These are phyloP conservation scores for Podosphaera fusca DNA, from an alignment of 2,329 filamentous ascomycete species.

Conservation along the genomic window DNA sequence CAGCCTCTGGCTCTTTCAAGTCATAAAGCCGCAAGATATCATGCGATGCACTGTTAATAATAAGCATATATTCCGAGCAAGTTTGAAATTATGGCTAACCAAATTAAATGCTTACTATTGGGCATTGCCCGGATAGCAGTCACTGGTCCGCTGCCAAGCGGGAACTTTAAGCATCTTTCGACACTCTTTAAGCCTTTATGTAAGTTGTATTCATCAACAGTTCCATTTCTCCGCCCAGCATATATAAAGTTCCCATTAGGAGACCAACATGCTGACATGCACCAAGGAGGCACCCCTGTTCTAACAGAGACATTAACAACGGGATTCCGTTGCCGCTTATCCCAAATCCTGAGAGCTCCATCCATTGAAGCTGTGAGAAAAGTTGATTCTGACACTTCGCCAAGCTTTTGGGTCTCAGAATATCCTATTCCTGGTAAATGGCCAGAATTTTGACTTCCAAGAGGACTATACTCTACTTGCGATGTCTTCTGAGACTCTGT, in stretches of 20 bases:
- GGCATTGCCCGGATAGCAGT: conserved; percentile 77
- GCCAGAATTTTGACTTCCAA: conserved; percentile 1
- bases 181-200: conserved; percentile 58
- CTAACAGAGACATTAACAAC: conserved; percentile 57
- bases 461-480: background rate
- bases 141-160: conserved; percentile 69
- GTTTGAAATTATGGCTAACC: conserved; percentile 24
- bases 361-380: conserved; percentile 81
- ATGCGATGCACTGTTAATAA: conserved; percentile 46
- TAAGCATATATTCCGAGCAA: conserved; percentile 2
- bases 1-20: conserved; percentile 36
- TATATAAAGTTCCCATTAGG: conserved; percentile 91
- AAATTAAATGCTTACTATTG: conserved; percentile 78
- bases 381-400: conserved; percentile 46
- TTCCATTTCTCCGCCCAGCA: conserved; percentile 67
- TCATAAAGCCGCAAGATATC: conserved; percentile 91
- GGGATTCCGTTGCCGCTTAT: conserved; percentile 51
- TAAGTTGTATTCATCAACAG: conserved; percentile 82
- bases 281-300: conserved; percentile 73
- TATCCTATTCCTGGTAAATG: conserved; percentile 4
- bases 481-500: no score
- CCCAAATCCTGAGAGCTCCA: conserved; percentile 82
- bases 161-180: conserved; percentile 65
- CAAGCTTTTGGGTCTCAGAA: conserved; percentile 24
- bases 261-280: conserved; percentile 92